Percentiles rank a stretch among this genome's conserved stretches.
phyloP scores from a whole-genome alignment of 371 early-diverging fungal species.

The Apophysomyces elegans region DNA sequence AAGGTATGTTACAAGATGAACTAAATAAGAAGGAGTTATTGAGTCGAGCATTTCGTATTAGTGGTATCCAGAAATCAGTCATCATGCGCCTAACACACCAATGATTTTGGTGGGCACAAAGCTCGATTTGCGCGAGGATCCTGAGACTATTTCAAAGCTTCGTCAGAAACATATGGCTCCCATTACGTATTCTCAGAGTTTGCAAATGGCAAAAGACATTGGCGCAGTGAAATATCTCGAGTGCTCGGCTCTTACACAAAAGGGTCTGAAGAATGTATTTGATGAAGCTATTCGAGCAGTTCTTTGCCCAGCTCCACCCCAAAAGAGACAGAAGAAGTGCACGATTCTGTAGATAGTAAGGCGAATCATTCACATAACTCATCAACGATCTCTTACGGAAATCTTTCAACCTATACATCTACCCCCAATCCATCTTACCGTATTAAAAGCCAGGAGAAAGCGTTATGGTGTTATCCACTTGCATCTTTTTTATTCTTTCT shows the following conservation, averaged over 20 bases:
- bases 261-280: constrained; percentile 96
- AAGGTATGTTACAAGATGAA: constrained; percentile 53
- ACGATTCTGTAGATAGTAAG: constrained; percentile 61
- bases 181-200: constrained; percentile 72
- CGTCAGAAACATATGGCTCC: constrained; percentile 74
- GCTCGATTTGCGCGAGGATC: constrained; percentile 67
- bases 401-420: background rate
- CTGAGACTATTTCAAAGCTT: constrained; percentile 60
- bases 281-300: constrained; percentile 97
- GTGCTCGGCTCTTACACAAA: constrained; percentile 87
- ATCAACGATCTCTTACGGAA: constrained; percentile 1
- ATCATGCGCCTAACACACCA: constrained; percentile 64
- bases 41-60: constrained; percentile 19
- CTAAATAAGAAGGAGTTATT: background rate
- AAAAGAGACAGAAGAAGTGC: constrained; percentile 73
- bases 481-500: background rate
- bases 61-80: constrained; percentile 72
- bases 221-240: constrained; percentile 84
- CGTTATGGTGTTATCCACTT: background rate
- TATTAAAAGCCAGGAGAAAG: constrained; percentile 1
- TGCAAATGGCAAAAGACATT: constrained; percentile 79
- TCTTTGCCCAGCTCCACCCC: constrained; percentile 60
- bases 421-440: constrained; percentile 10
- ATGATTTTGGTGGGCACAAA: constrained; percentile 77
- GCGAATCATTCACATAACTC: background rate